Evolutionary conservation across 148 eudicot genomes (phyloP).

Genomic region (Fagopyrum esculentum): DNA sequence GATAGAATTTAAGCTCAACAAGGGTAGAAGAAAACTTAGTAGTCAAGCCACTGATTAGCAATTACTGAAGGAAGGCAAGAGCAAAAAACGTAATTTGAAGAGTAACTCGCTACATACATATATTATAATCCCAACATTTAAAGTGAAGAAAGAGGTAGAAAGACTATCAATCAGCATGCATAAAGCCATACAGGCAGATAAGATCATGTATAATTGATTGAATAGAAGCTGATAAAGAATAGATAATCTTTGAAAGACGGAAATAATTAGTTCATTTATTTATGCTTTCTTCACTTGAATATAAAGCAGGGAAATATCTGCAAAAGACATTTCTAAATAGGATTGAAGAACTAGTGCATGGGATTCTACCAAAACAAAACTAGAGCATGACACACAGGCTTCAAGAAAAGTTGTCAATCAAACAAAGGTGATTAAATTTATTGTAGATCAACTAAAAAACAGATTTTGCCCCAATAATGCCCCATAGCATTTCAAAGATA

Average conservation of each 20-base stretch:
- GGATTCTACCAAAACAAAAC: background rate
- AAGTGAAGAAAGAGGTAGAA: background rate
- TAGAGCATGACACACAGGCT: background rate
- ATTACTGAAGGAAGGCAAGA: background rate
- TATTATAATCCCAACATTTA: background rate
- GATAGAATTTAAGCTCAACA: background rate
- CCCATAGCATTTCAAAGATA: background rate
- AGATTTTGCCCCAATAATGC: background rate
- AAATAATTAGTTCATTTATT: background rate
- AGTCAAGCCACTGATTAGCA: background rate
- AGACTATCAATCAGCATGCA: background rate
- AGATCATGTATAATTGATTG: background rate
- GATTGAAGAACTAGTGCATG: background rate
- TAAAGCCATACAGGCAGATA: slow-evolving; percentile 6
- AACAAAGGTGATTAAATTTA: background rate
- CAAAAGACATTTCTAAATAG: background rate
- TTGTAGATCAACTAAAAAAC: background rate
- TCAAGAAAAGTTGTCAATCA: background rate
- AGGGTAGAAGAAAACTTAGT: background rate
- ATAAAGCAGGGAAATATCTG: background rate
- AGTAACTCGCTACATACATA: background rate
- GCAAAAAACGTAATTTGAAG: background rate
- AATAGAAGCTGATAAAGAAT: background rate
- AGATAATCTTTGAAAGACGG: background rate
- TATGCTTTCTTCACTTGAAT: background rate